Evolutionary conservation across 495 filamentous ascomycete genomes (phyloP).

Genomic region (Parathielavia appendiculata): DNA sequence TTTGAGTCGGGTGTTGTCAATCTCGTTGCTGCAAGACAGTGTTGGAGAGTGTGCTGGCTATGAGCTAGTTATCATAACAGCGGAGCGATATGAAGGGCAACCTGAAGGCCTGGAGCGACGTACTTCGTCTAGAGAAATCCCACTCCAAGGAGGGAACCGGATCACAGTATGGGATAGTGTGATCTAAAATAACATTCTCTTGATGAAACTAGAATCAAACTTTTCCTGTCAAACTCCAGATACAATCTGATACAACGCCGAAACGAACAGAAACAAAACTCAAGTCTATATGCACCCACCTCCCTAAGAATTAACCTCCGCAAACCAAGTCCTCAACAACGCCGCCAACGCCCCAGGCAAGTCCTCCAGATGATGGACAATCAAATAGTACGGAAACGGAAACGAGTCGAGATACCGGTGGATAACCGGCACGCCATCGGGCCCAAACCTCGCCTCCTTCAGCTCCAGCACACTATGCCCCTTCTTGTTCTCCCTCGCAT

Average conservation of each 20-base stretch:
- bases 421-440: conserved; percentile 60
- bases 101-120: too few relatives aligned
- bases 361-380: conserved; percentile 87
- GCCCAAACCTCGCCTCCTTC: conserved; percentile 70
- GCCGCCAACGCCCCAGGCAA: conserved; percentile 82
- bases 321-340: conserved; percentile 93
- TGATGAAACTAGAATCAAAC: background rate
- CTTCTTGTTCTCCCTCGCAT: conserved; percentile 45
- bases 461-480: conserved; percentile 67
- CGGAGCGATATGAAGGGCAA: too few relatives aligned
- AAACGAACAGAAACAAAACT: conserved; percentile 4
- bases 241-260: background rate
- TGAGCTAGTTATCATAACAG: too few relatives aligned
- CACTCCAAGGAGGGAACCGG: background rate
- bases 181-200: background rate
- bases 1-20: too few relatives aligned
- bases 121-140: background rate
- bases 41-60: too few relatives aligned
- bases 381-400: conserved; percentile 91
- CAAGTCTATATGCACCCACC: background rate
- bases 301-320: conserved; percentile 60
- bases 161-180: background rate
- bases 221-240: conserved; percentile 12
- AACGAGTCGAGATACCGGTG: conserved; percentile 90
- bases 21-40: too few relatives aligned